Base-by-base conservation (phyloP, 2,329 filamentous ascomycete genomes). In the Paraconiothyrium sp. region DNA sequence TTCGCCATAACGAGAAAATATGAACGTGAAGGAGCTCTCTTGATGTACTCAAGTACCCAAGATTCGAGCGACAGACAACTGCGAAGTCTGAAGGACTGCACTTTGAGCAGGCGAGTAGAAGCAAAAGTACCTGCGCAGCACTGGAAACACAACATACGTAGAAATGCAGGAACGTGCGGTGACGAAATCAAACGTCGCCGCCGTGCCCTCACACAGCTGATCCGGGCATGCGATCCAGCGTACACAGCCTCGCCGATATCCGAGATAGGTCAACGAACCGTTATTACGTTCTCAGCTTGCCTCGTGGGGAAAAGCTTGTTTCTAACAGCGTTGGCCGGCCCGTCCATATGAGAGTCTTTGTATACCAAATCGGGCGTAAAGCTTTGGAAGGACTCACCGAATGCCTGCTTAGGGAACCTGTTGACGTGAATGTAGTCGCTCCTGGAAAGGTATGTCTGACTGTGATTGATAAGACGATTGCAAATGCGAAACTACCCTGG, bases 161-260 rank as follows among this genome's bases (percentile, higher is more conserved):
- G 43, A 56, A 30, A 32, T 39, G 32, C 54, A 47, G 43, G 52
- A 47, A 37, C 43, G 52, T 56, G 41, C 43, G 43, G 41, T 56
- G n/a, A 56, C 43, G 54, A 39, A 48, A 48, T 37, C n/a, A 47
- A 44, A 56, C 43, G 24, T 27, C 46, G 20, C 24, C 20, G 41
- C 34, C 46, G 37, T 39, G 54, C 27, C 13, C 43, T 13, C 41
- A 43, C 46, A 48, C 54, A 47, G 51, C 51, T 47, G 39, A n/a
- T 47, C 14, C 13, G 41, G 16, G 43, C 54, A 44, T 56, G n/a
- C 16, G 43, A 20, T 16, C n/a, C 20, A 22, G 41, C 35, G 46
- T 32, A 43, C 55, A 41, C 55, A 57, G 34, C 24, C 48, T 35
- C 9, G 13, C 46, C 46, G 43, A 49, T 32, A 20, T n/a, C 22